These are phyloP conservation scores for Flammula alnicola DNA, from an alignment of 1,284 basidiomycete genomes.

Conservation along the genomic window DNA sequence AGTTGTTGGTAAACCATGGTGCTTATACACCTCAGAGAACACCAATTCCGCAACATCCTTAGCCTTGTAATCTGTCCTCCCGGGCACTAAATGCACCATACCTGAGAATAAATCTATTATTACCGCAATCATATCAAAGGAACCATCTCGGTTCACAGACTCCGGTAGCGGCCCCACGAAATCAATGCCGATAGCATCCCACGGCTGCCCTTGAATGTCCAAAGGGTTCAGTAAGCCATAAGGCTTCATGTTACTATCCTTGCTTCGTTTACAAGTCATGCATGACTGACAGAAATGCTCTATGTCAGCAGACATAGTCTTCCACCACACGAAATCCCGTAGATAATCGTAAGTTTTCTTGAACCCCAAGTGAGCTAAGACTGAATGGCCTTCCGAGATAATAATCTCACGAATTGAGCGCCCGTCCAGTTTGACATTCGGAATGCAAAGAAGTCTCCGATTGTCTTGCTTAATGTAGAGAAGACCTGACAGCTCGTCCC, in stretches of 20 bases:
- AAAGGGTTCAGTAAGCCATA: constrained; percentile 40
- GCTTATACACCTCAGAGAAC: constrained; percentile 40
- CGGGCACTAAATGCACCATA: constrained; percentile 40
- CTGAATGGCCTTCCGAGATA: constrained; percentile 34
- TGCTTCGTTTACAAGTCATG: constrained; percentile 29
- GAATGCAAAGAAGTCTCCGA: constrained; percentile 18
- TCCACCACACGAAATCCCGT: constrained; percentile 40
- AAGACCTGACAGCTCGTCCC: constrained; percentile 4
- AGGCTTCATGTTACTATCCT: constrained; percentile 33
- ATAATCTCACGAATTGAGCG: constrained; percentile 28
- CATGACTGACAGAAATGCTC: constrained; percentile 32
- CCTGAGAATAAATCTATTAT: constrained; percentile 42
- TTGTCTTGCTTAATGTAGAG: constrained; percentile 11
- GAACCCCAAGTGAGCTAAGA: constrained; percentile 37
- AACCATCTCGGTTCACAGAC: constrained; percentile 20
- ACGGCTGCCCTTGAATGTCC: constrained; percentile 31
- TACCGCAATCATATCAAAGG: constrained; percentile 27
- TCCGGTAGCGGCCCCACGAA: constrained; percentile 29
- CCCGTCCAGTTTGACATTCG: constrained; percentile 7
- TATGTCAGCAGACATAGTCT: constrained; percentile 29
- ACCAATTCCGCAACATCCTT: constrained; percentile 42
- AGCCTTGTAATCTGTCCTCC: constrained; percentile 34
- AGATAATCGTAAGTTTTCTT: constrained; percentile 34
- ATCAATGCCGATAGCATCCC: constrained; percentile 45
- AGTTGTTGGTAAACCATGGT: constrained; percentile 41